These are phyloP conservation scores for Eucalyptus tenuipes DNA, from an alignment of 345 rosid species.

Conservation along the genomic window DNA sequence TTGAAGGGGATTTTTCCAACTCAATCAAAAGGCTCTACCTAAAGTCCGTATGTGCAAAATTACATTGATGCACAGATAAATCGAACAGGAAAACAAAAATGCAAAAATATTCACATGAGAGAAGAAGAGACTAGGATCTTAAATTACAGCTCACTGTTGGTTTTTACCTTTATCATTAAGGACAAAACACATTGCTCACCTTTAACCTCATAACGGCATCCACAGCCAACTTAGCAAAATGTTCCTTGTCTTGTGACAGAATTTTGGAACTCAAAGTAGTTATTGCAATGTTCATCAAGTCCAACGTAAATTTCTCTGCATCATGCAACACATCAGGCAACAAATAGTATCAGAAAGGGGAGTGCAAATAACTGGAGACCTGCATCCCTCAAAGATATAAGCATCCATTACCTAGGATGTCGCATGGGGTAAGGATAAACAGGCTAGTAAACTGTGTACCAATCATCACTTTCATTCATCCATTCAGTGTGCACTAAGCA, in stretches of 20 bases:
- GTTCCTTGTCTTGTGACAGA: slow-evolving; percentile 85
- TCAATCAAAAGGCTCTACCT: not conserved
- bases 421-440: not conserved
- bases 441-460: not conserved
- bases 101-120: not conserved
- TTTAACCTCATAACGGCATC: slow-evolving; percentile 90
- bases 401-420: not conserved
- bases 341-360: not conserved
- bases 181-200: slow-evolving; percentile 15
- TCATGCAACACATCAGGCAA: slow-evolving; percentile 12
- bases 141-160: not conserved
- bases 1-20: not conserved
- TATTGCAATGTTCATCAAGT: slow-evolving; percentile 85
- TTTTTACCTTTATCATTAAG: not conserved
- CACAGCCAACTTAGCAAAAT: slow-evolving; percentile 81
- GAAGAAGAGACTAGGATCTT: not conserved
- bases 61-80: not conserved
- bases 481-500: not conserved
- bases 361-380: not conserved
- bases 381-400: not conserved
- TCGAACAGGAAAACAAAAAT: not conserved
- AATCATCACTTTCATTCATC: not conserved
- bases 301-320: slow-evolving; percentile 79
- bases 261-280: slow-evolving; percentile 93
- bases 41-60: not conserved